Evolutionary conservation across 164 flowering plant species (phyloP).

Genomic region (Berberis thunbergii): DNA sequence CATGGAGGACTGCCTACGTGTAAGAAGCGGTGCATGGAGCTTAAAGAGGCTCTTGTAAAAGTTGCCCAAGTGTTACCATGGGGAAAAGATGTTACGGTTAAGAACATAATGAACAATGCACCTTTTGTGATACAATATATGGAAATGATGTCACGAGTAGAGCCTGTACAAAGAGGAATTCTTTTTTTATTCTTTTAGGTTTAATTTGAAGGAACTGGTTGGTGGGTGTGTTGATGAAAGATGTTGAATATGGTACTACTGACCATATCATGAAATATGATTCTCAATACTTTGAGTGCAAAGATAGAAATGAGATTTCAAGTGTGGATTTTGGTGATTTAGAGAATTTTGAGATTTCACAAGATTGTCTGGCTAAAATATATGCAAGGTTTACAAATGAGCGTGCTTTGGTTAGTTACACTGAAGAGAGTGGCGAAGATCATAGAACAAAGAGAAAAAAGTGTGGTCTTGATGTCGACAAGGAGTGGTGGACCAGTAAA

Average conservation of each 20-base stretch:
- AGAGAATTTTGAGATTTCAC: slow-evolving; percentile 42
- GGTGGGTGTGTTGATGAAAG: slow-evolving; percentile 33
- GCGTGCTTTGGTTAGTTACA: slow-evolving; percentile 9
- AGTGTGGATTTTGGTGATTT: slow-evolving; percentile 3
- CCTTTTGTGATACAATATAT: slow-evolving; percentile 56
- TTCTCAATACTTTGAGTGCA: slow-evolving; percentile 27
- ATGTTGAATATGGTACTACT: slow-evolving; percentile 17
- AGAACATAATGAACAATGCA: slow-evolving; percentile 57
- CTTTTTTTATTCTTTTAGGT: slow-evolving; percentile 7
- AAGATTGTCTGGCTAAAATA: slow-evolving; percentile 35
- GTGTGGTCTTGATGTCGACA: slow-evolving; percentile 12
- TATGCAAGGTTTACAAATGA: slow-evolving; percentile 31
- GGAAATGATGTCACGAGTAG: slow-evolving; percentile 58
- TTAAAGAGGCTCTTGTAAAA: slow-evolving; percentile 53
- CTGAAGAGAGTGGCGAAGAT: slow-evolving; percentile 11
- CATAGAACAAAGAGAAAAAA: slow-evolving; percentile 15
- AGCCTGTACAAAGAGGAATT: slow-evolving; percentile 16
- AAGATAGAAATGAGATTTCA: slow-evolving; percentile 5
- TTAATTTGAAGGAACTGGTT: slow-evolving; percentile 35
- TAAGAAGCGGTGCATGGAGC: slow-evolving; percentile 54
- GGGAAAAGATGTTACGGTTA: slow-evolving; percentile 69
- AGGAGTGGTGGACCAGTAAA: slow-evolving; percentile 57
- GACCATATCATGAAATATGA: slow-evolving; percentile 12
- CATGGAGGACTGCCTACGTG: slow-evolving; percentile 36
- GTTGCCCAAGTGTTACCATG: slow-evolving; percentile 72